Evolutionary conservation across 2,329 filamentous ascomycete species (phyloP).

Genomic region (Geoglossum cookeanum): DNA sequence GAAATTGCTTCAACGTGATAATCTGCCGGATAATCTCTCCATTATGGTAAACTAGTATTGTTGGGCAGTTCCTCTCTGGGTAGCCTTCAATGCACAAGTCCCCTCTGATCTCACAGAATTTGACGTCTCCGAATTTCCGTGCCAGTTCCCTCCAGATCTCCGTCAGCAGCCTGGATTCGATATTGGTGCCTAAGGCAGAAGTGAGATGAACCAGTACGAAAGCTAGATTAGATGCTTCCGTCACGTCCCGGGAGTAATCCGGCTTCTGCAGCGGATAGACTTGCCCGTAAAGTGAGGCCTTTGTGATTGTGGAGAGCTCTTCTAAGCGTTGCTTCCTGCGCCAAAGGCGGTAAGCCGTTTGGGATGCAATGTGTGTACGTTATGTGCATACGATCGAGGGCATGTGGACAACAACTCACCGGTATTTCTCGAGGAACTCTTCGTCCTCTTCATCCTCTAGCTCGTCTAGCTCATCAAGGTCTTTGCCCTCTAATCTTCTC

Average conservation of each 20-base stretch:
- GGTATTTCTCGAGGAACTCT: constrained; percentile 70
- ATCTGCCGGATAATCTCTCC: constrained; percentile 83
- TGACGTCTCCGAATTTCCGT: constrained; percentile 73
- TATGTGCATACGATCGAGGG: not conserved
- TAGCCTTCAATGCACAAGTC: constrained; percentile 93
- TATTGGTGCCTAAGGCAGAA: constrained; percentile 57
- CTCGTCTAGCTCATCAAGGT: constrained; percentile 80
- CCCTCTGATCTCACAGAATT: constrained; percentile 90
- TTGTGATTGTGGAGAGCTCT: constrained; percentile 57
- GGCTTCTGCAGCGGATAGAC: constrained; percentile 92
- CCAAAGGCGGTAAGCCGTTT: not conserved
- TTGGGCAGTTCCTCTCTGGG: constrained; percentile 85
- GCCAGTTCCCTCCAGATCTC: constrained; percentile 79
- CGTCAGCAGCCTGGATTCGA: constrained; percentile 65
- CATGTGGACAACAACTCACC: constrained; percentile 22
- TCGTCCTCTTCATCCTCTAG: constrained; percentile 95
- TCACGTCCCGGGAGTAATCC: constrained; percentile 80
- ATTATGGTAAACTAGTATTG: constrained; percentile 79
- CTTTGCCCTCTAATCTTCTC: constrained; percentile 83
- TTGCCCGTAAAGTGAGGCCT: constrained; percentile 64
- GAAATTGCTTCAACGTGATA: constrained; percentile 68
- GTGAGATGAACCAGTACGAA: constrained; percentile 63
- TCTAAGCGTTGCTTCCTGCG: constrained; percentile 57
- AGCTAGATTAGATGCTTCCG: constrained; percentile 59
- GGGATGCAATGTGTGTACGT: not conserved